phyloP scores from a whole-genome alignment of 192 early-diverging fungal species.

The Entomortierella beljakovae region DNA sequence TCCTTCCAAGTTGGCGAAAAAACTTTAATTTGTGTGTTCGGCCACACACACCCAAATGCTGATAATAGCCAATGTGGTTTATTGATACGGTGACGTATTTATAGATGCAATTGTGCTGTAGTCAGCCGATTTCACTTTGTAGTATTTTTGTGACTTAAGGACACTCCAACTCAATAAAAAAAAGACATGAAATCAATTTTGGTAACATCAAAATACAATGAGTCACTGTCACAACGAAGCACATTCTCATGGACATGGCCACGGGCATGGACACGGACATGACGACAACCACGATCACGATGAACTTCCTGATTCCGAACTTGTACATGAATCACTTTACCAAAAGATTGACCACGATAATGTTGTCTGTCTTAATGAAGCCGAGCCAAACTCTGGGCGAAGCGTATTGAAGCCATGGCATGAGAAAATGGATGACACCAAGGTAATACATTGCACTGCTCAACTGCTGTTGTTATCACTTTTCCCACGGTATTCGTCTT shows the following conservation, averaged over 20 bases:
- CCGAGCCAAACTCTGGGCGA: constrained; percentile 69
- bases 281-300: constrained; percentile 82
- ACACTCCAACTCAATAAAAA: too few species aligned
- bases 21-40: too few species aligned
- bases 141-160: too few species aligned
- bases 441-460: constrained; percentile 58
- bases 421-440: constrained; percentile 75
- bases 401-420: constrained; percentile 90
- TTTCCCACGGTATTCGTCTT: too few species aligned
- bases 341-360: constrained; percentile 83
- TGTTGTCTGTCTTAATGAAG: constrained; percentile 86
- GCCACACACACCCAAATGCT: too few species aligned
- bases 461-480: too few species aligned
- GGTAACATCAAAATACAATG: constrained; percentile 15
- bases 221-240: constrained; percentile 66
- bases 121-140: too few species aligned
- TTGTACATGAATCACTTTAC: constrained; percentile 76
- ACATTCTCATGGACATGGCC: constrained; percentile 63
- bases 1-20: too few species aligned
- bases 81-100: too few species aligned
- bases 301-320: constrained; percentile 74
- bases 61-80: too few species aligned
- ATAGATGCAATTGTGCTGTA: too few species aligned
- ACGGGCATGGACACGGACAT: constrained; percentile 61
- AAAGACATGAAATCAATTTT: too few species aligned